These are phyloP conservation scores for Aspergillus hancockii DNA, from an alignment of 495 filamentous ascomycete genomes.

Conservation along the genomic window DNA sequence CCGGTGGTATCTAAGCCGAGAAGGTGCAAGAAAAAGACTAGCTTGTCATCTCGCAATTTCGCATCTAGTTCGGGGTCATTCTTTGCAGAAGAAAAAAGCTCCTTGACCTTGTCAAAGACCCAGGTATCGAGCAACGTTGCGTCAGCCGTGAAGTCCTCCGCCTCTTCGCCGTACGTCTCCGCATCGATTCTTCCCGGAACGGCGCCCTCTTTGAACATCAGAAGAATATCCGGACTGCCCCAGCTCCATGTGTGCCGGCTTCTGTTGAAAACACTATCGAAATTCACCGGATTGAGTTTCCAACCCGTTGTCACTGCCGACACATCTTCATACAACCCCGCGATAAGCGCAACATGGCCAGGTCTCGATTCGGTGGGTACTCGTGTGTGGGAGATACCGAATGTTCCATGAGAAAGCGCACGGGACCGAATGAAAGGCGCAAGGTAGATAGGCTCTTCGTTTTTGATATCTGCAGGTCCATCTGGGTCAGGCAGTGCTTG, in stretches of 20 bases:
- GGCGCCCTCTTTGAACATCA: constrained; percentile 95
- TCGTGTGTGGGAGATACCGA: constrained; percentile 96
- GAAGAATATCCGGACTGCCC: constrained; percentile 97
- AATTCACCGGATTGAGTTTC: constrained; percentile 98
- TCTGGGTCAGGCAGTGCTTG: constrained; percentile 88
- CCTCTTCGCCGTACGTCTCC: constrained; percentile 77
- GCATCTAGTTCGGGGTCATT: constrained; percentile 74
- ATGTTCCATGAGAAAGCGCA: constrained; percentile 88
- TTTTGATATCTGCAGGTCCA: constrained; percentile 46
- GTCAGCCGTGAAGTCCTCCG: constrained; percentile 87
- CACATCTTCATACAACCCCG: constrained; percentile 97
- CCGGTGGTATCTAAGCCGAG: constrained; percentile 95
- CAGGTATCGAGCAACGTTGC: constrained; percentile 82
- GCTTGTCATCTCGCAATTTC: constrained; percentile 75
- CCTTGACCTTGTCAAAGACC: constrained; percentile 94
- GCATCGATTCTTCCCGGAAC: constrained; percentile 84
- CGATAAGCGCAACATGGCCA: constrained; percentile 96
- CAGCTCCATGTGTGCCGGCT: constrained; percentile 98
- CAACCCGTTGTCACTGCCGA: constrained; percentile 96
- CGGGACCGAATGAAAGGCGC: constrained; percentile 93
- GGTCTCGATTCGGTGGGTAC: constrained; percentile 97
- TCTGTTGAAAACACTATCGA: constrained; percentile 97
- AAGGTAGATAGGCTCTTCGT: constrained; percentile 66
- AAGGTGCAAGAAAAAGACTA: constrained; percentile 96
- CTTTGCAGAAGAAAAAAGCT: constrained; percentile 77